Percentiles rank a stretch among this genome's conserved stretches.
These are phyloP conservation scores for Viola pubescens DNA, from an alignment of 441 rosid species.

Conservation along the genomic window DNA sequence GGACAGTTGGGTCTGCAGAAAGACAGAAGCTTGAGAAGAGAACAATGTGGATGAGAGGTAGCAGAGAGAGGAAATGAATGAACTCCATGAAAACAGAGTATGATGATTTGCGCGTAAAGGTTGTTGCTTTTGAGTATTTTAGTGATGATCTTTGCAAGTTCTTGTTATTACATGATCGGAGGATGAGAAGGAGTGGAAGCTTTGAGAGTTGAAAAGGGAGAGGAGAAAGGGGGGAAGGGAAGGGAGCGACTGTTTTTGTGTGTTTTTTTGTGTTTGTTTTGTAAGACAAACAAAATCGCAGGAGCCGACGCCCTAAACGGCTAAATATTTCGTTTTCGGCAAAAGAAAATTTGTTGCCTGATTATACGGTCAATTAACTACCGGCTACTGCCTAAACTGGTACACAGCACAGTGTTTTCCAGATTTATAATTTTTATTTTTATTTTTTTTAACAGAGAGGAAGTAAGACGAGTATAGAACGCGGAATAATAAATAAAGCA, in stretches of 20 bases:
- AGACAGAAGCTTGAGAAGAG: conserved; percentile 37
- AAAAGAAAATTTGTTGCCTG: no score
- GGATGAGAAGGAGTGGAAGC: neutral
- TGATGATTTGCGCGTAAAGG: neutral
- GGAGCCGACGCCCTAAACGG: no score
- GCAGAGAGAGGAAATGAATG: conserved; percentile 14
- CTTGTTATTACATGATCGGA: neutral
- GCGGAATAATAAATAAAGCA: no score
- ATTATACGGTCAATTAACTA: no score
- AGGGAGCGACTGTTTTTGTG: neutral
- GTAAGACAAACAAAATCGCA: no score
- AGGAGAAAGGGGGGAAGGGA: neutral
- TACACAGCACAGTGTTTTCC: no score
- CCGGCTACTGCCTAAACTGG: no score
- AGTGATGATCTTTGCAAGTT: neutral
- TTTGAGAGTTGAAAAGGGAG: neutral
- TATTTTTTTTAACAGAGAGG: no score
- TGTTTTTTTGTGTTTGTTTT: no score
- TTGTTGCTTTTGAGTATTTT: neutral
- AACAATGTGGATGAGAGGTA: conserved; percentile 27
- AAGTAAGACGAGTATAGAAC: no score
- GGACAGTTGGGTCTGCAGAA: conserved; percentile 55
- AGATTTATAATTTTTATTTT: no score
- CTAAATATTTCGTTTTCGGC: no score
- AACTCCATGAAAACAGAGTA: conserved; percentile 6